Evolutionary conservation across 768 basidiomycete genomes (phyloP), one percentile per base, ranked within the genome.

Genomic region (Phanerochaete carnosa): DNA sequence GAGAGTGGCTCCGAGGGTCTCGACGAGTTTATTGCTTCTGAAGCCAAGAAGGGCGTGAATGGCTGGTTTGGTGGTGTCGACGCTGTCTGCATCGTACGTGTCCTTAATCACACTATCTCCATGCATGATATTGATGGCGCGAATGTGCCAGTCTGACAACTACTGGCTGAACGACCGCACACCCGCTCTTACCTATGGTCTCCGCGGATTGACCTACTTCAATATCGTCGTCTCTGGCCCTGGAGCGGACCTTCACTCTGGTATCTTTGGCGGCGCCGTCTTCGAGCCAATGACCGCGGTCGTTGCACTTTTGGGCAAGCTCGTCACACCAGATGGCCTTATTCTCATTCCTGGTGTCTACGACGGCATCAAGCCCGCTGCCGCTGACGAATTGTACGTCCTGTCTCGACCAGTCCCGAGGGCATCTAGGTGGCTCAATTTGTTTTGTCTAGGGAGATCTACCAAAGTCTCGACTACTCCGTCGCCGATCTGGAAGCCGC

Each of bases 211-310:
- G 46, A 79, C 86, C 45, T 97, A 97, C 79, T 95, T 88, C 81
- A 88, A 86, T 62, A 77, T 93, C 64, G 84, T 83, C 37, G 75
- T 98, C 53, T 80, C 88, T 3, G 95, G 95, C 9, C 95, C 95
- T 6, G 86, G 78, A 19, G 80, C 87, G 37, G 94, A 97, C 69
- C 79, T 97, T 1, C 95, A 98, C 73, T 95, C 93, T 46, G 95
- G 95, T 57, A 80, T 88, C 35, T 93, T 91, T 68, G 91, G 92
- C 19, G 79, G 87, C 47, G 87, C 83, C 28, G 89, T 92, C 16
- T 87, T 92, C 68, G 89, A 90, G 73, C 94, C 95, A n/a, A 95
- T 97, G 95, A 95, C 92, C 0, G 95, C 95, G 69, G 85, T 96
- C 55, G 80, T 96, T 71, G 72, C 76, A 45, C 77, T 97, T 64